Percentiles rank a stretch among this genome's conserved stretches.
Evolutionary conservation across 306 rosid genomes (phyloP).

Genomic region (Purshia tridentata): DNA sequence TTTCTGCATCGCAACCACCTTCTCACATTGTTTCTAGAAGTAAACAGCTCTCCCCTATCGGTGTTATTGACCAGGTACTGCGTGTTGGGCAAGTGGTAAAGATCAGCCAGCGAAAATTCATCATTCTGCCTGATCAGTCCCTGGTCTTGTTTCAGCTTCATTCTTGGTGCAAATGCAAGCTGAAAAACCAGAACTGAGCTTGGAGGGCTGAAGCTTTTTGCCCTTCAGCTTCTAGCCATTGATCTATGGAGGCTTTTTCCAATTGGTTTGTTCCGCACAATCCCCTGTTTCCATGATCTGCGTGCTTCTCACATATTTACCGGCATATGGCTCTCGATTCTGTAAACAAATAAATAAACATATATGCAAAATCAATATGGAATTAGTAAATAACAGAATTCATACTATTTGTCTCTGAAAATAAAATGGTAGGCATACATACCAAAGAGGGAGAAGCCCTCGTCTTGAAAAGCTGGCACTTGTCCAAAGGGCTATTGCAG

Average conservation of each 20-base stretch:
- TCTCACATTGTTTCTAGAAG: slow-evolving; percentile 49
- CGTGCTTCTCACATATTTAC: slow-evolving; percentile 68
- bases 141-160: slow-evolving; percentile 70
- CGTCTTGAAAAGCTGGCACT: slow-evolving; percentile 88
- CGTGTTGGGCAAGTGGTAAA: slow-evolving; percentile 77
- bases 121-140: slow-evolving; percentile 49
- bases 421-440: slow-evolving; percentile 2
- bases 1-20: slow-evolving; percentile 53
- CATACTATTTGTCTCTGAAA: too few relatives aligned
- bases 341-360: slow-evolving; percentile 17
- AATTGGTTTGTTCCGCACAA: slow-evolving; percentile 64
- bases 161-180: slow-evolving; percentile 76
- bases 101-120: slow-evolving; percentile 79
- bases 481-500: slow-evolving; percentile 74
- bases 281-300: slow-evolving; percentile 52
- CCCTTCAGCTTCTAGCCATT: slow-evolving; percentile 83
- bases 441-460: slow-evolving; percentile 64
- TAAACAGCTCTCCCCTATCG: slow-evolving; percentile 41
- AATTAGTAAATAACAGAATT: too few relatives aligned
- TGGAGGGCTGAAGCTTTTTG: slow-evolving; percentile 80
- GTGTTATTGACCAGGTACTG: slow-evolving; percentile 49
- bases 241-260: slow-evolving; percentile 70
- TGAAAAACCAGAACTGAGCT: slow-evolving; percentile 64
- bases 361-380: too few relatives aligned
- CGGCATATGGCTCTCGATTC: slow-evolving; percentile 88